Conservation (phyloP, 768 basidiomycete genomes). For the Boletus subparvulus region DNA sequence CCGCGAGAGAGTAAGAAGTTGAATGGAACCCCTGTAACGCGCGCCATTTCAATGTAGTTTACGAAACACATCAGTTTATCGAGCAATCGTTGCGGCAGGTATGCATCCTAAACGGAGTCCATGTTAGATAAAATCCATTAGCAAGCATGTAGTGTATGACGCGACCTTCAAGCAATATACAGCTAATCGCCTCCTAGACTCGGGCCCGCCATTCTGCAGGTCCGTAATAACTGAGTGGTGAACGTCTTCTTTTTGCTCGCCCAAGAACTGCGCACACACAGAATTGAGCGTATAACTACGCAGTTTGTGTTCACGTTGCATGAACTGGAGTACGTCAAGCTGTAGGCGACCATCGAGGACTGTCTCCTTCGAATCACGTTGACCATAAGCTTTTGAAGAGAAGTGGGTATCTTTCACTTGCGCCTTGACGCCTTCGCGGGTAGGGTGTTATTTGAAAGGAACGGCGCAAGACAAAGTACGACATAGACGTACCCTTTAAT, state of each 20-base stretch:
- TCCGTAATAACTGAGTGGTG: conserved; percentile 99
- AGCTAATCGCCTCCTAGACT: conserved; percentile 87
- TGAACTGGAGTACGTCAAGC: conserved; percentile 93
- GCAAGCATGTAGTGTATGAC: not conserved
- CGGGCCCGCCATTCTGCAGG: conserved; percentile 93
- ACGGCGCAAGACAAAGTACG: not conserved
- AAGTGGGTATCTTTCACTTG: conserved; percentile 94
- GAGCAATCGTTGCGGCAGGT: conserved; percentile 91
- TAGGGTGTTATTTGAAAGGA: conserved; percentile 5
- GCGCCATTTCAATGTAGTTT: conserved; percentile 98
- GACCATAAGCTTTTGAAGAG: conserved; percentile 96
- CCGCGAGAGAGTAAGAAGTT: conserved; percentile 92
- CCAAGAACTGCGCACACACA: conserved; percentile 95
- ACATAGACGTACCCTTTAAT: conserved; percentile 54
- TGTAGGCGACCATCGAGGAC: conserved; percentile 89
- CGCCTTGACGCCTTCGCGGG: conserved; percentile 60
- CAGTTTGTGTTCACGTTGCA: conserved; percentile 98
- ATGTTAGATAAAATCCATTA: conserved; percentile 2
- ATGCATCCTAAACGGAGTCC: conserved; percentile 72
- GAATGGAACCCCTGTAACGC: conserved; percentile 99
- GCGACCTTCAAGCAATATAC: conserved; percentile 95
- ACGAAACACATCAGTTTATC: conserved; percentile 99
- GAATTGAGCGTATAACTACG: conserved; percentile 97
- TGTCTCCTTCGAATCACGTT: conserved; percentile 95
- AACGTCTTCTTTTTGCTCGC: conserved; percentile 99